Base-by-base conservation (phyloP, 805 yeast genomes). In the Blastobotrys parvus region DNA sequence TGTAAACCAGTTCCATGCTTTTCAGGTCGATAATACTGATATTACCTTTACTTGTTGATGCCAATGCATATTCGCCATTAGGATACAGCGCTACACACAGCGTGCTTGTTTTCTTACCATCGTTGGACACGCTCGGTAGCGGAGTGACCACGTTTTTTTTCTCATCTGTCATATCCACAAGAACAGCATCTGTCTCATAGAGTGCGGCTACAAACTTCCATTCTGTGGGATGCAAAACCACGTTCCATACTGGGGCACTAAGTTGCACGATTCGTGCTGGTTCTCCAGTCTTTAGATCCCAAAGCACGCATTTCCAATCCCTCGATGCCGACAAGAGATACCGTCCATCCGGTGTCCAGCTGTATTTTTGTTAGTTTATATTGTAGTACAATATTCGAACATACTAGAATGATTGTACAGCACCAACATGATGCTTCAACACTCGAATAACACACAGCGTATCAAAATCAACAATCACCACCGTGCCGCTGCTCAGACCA, bases 21-120 rank as follows among this genome's bases (percentile, higher is more conserved):
- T 44, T 45, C 7, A 46, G 23, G 17, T 45, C 50, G 16, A 60
- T 49, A 10, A 87, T 68, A 47, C 78, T 78, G 11, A 89, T 52
- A 72, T 78, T 74, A 1, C 97, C 97, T 58, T 82, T 80, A 44
- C 80, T 79, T 2, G 94, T 86, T 0, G 96, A 97, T 0, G 81
- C 67, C 30, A 86, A 63, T 1, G 87, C 67, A 45, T 69, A 75
- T 15, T 63, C 67, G 2, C 81, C 88, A 40, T 68, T 56, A 2
- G 73, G 74, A 30, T 74, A 70, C 57, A 76, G 78, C 1, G 69
- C 63, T 1, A 76, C 59, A 3, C 69, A 74, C 35, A 80, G 58
- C 0, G 83, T 58, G 63, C 61, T 46, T 42, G 44, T 48, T 29
- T 23, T 38, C 16, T 34, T 33, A 13, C 27, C 35, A 29, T 35